These are phyloP conservation scores for Plasmodium yoelii DNA, from an alignment of 169 alveolate species.

Conservation along the genomic window DNA sequence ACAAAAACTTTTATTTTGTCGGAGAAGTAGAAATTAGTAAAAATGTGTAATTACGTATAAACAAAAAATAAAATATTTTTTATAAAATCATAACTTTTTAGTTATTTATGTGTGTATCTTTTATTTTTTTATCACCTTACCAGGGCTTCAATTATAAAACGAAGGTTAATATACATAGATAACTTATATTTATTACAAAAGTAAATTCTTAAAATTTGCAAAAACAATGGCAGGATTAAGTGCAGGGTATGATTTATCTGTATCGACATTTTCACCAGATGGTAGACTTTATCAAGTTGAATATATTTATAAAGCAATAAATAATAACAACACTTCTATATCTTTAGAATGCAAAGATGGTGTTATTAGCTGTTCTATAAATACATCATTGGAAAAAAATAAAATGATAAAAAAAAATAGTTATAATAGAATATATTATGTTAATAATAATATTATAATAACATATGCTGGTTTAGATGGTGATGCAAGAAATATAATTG, in stretches of 20 bases:
- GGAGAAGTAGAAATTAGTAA: no score
- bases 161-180: no score
- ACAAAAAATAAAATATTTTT: no score
- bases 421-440: conserved; percentile 90
- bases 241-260: conserved; percentile 95
- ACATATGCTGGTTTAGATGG: conserved; percentile 94
- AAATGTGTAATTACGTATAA: no score
- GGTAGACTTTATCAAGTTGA: conserved; percentile 97
- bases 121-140: no score
- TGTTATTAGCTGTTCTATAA: conserved; percentile 85
- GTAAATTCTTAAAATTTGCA: no score
- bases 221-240: conserved; percentile 90
- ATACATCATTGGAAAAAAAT: conserved; percentile 58
- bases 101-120: no score
- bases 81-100: no score
- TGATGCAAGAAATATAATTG: conserved; percentile 93
- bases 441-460: conserved; percentile 88
- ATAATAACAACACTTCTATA: conserved; percentile 91
- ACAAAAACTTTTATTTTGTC: no score
- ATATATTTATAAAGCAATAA: conserved; percentile 96
- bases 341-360: conserved; percentile 95
- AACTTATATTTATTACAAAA: no score
- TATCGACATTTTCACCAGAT: conserved; percentile 97
- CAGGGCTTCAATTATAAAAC: no score
- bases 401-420: conserved; percentile 78